Conservation (phyloP, 2,329 filamentous ascomycete species). For the Proliferodiscus dingleyae region DNA sequence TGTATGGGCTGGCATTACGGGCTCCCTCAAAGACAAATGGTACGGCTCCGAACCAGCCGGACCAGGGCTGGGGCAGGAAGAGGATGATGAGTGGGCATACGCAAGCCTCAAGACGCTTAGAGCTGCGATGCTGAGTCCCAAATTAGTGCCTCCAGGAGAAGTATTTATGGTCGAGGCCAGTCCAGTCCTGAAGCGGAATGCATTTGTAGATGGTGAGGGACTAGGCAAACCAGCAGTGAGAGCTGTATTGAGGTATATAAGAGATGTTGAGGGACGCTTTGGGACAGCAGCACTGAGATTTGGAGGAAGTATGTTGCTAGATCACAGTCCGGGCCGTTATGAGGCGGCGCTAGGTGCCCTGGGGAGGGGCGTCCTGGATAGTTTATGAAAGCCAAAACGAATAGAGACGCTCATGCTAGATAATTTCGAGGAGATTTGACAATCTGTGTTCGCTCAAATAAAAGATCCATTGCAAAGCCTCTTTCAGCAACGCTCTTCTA, state of each 20-base stretch:
- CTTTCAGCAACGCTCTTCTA: no score
- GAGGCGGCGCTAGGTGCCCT: conserved; percentile 64
- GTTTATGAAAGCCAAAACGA: no score
- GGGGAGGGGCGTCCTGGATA: conserved; percentile 37
- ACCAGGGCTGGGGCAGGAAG: conserved; percentile 41
- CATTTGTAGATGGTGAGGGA: conserved; percentile 44
- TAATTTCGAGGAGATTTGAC: no score
- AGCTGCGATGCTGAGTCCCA: conserved; percentile 62
- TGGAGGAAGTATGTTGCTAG: conserved; percentile 67
- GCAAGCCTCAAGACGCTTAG: conserved; percentile 62
- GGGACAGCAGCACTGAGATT: conserved; percentile 68
- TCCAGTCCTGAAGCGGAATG: conserved; percentile 61
- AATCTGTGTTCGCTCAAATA: no score
- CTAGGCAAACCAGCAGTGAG: conserved; percentile 63
- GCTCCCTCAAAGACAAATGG: conserved; percentile 58
- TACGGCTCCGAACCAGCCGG: conserved; percentile 38
- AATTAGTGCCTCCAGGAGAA: conserved; percentile 70
- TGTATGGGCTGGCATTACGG: conserved; percentile 60
- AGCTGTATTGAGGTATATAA: conserved; percentile 65
- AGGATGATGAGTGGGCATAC: conserved; percentile 66
- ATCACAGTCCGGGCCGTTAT: conserved; percentile 71
- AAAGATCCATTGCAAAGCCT: no score
- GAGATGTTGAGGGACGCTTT: conserved; percentile 66
- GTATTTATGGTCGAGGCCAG: conserved; percentile 69
- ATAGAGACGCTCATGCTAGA: no score